Evolutionary conservation across 805 yeast genomes (phyloP).

Genomic region (Brettanomyces bruxellensis): DNA sequence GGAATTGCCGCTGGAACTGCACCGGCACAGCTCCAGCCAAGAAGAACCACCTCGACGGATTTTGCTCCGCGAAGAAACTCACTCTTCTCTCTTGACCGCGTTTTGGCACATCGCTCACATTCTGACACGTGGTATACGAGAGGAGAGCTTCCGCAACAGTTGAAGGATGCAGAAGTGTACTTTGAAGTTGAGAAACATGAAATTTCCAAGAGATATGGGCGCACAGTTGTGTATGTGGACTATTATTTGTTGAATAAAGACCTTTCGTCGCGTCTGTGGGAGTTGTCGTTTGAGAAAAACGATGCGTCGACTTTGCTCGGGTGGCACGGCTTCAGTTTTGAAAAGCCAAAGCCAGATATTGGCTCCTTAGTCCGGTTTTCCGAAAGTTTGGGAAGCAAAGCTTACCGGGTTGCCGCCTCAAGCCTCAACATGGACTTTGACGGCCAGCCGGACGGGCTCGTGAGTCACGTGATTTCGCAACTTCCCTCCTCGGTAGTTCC

Average conservation of each 20-base stretch:
- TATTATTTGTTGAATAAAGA: slow-evolving; percentile 68
- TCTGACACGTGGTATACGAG: slow-evolving; percentile 57
- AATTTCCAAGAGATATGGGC: slow-evolving; percentile 49
- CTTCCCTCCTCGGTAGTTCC: slow-evolving; percentile 27
- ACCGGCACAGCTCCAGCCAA: slow-evolving; percentile 5
- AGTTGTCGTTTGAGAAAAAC: slow-evolving; percentile 43
- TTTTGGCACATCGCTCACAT: neutral
- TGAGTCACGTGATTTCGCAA: slow-evolving; percentile 25
- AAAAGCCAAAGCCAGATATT: slow-evolving; percentile 33
- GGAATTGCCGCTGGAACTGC: neutral
- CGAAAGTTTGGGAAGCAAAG: slow-evolving; percentile 39
- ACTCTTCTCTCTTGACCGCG: neutral
- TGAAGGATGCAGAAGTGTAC: slow-evolving; percentile 37
- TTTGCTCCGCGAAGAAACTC: too few relatives aligned
- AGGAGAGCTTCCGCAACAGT: slow-evolving; percentile 46
- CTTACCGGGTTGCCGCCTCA: slow-evolving; percentile 33
- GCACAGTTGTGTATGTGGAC: slow-evolving; percentile 42
- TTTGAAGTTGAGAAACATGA: slow-evolving; percentile 57
- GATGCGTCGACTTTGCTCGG: slow-evolving; percentile 45
- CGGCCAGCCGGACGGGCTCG: slow-evolving; percentile 16
- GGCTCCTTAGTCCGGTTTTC: slow-evolving; percentile 43
- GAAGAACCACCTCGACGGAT: slow-evolving; percentile 3
- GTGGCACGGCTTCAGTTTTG: slow-evolving; percentile 21
- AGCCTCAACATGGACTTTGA: slow-evolving; percentile 16
- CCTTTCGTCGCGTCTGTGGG: slow-evolving; percentile 56